A percentile compares a stretch with the other conserved stretches of the same genome.
These are phyloP conservation scores for Blastocystis sp. DNA, from an alignment of 352 stramenopile species.

Conservation along the genomic window DNA sequence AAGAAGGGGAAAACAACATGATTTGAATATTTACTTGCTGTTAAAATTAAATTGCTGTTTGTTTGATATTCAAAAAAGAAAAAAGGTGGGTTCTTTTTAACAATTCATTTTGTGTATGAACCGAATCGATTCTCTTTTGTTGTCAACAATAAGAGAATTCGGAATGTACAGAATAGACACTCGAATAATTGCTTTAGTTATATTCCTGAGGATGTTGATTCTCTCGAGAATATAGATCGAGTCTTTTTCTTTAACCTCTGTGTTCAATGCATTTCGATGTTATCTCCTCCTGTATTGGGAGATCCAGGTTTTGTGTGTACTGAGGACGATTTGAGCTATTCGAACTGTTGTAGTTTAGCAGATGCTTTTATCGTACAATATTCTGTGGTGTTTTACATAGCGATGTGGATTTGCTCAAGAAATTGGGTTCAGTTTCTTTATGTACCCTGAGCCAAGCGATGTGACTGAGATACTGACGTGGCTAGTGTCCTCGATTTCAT, in stretches of 20 bases:
- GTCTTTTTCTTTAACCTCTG: conserved; percentile 60
- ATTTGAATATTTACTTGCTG: background rate
- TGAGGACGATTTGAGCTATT: conserved; percentile 24
- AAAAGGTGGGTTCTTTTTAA: too few relatives aligned
- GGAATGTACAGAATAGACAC: background rate
- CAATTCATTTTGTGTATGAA: background rate
- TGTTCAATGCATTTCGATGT: background rate
- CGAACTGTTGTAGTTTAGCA: background rate
- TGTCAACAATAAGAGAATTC: background rate
- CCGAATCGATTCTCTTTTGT: background rate
- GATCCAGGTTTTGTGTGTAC: background rate
- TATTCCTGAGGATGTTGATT: conserved; percentile 24
- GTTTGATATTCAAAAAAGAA: background rate
- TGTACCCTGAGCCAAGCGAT: conserved; percentile 29
- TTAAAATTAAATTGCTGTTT: background rate
- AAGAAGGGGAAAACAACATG: background rate
- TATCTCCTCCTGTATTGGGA: background rate
- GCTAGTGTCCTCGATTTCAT: conserved; percentile 1
- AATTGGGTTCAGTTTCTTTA: conserved; percentile 14
- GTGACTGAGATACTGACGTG: background rate
- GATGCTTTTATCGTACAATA: background rate
- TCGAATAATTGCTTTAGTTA: background rate
- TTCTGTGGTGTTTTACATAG: background rate
- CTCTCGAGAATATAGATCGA: conserved; percentile 16
- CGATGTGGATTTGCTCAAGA: background rate